Conservation (phyloP, 2,329 filamentous ascomycete genomes). For the Knufia fluminis region DNA sequence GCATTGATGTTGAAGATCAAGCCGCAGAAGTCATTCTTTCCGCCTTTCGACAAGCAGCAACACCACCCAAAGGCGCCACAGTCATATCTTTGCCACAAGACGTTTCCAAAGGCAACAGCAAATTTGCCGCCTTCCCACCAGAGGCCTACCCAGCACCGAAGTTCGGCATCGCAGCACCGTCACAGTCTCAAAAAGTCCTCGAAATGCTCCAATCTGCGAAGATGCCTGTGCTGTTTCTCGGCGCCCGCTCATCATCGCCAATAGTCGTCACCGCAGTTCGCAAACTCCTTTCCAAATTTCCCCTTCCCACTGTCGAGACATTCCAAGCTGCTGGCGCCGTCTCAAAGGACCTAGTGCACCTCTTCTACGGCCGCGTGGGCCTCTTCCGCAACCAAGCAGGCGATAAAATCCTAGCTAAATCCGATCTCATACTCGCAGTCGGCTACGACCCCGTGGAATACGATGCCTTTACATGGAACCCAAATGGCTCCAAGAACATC, state of each 20-base stretch:
- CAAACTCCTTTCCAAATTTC: slow-evolving; percentile 33
- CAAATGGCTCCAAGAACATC: slow-evolving; percentile 29
- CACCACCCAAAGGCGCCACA: slow-evolving; percentile 35
- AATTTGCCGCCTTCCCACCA: slow-evolving; percentile 32
- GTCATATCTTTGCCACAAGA: slow-evolving; percentile 40
- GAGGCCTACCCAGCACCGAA: slow-evolving; percentile 34
- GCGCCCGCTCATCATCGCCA: slow-evolving; percentile 34
- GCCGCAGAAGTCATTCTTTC: slow-evolving; percentile 40
- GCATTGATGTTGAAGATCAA: slow-evolving; percentile 40
- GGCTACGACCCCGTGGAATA: slow-evolving; percentile 43
- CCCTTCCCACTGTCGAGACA: slow-evolving; percentile 41
- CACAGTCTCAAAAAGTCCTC: slow-evolving; percentile 29
- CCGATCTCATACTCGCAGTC: slow-evolving; percentile 38
- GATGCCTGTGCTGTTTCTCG: slow-evolving; percentile 39
- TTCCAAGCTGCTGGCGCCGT: slow-evolving; percentile 43
- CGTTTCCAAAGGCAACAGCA: slow-evolving; percentile 33
- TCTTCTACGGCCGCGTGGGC: slow-evolving; percentile 41
- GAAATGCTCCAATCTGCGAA: slow-evolving; percentile 28
- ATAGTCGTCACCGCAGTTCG: slow-evolving; percentile 36
- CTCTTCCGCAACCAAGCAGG: slow-evolving; percentile 43
- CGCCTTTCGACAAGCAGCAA: slow-evolving; percentile 36
- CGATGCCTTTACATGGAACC: slow-evolving; percentile 39
- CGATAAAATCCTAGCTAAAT: slow-evolving; percentile 36
- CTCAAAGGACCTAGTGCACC: slow-evolving; percentile 32
- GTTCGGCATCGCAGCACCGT: slow-evolving; percentile 32